Percentiles rank a stretch among this genome's conserved stretches.
Conservation (phyloP, 2,329 filamentous ascomycete genomes). For the Ceratocystiopsis sp. region DNA sequence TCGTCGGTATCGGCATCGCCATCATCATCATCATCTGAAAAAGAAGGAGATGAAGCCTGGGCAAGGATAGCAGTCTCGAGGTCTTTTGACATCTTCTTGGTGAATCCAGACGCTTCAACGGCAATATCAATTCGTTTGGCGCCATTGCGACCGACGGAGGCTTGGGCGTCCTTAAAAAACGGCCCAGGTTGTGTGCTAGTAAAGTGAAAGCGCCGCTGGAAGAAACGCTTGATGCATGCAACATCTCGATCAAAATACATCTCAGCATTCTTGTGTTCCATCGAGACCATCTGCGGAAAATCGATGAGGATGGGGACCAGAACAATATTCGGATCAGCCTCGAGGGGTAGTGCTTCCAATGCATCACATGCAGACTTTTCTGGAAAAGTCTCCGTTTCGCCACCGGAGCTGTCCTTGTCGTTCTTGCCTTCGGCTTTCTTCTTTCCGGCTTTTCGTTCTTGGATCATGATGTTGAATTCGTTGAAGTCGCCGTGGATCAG, state of each 20-base stretch:
- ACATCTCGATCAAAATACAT: conserved; percentile 98
- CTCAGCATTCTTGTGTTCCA: conserved; percentile 82
- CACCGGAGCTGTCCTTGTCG: too few species aligned
- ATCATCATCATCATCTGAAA: conserved; percentile 14
- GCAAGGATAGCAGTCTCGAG: conserved; percentile 74
- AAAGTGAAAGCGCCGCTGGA: conserved; percentile 78
- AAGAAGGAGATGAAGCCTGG: too few species aligned
- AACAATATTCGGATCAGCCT: background rate
- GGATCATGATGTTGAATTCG: conserved; percentile 95
- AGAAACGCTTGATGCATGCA: conserved; percentile 88
- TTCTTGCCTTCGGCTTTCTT: background rate
- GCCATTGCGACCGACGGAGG: conserved; percentile 48
- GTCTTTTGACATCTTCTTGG: conserved; percentile 91
- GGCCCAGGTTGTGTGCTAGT: conserved; percentile 67
- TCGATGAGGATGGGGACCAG: conserved; percentile 81
- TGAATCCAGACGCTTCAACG: conserved; percentile 87
- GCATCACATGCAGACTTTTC: too few species aligned
- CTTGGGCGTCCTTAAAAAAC: conserved; percentile 69
- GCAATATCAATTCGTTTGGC: conserved; percentile 63
- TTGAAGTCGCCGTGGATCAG: conserved; percentile 98
- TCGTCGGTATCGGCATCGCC: conserved; percentile 15
- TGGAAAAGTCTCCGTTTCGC: too few species aligned
- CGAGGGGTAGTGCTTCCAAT: conserved; percentile 6
- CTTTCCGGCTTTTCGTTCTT: conserved; percentile 45
- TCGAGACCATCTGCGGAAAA: conserved; percentile 95